Evolutionary conservation across 2,329 filamentous ascomycete genomes (phyloP), one percentile per base, ranked within the genome.

Genomic region (Ceratocystis colombiana): DNA sequence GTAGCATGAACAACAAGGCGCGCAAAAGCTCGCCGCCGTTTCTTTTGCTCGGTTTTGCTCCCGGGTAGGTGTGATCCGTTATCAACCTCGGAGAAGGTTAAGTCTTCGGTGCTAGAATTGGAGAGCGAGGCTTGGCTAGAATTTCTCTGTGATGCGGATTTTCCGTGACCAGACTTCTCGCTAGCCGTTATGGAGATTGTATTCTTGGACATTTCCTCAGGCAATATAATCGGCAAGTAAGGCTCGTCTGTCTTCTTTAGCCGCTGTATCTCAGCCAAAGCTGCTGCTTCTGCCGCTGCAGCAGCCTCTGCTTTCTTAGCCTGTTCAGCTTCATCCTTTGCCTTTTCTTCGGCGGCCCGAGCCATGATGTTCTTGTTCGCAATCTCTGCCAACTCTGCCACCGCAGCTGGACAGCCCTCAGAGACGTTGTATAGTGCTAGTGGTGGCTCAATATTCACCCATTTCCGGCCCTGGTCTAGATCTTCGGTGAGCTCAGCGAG

Each of bases 161-260:
- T 37, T n/a, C 10, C 15, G 55, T n/a, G 15, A 1, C 12, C 7
- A n/a, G 55, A 17, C 12, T 64, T n/a, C 6, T 64, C 62, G 28
- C 15, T 17, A 3, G 45, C 62, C 1, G 62, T 33, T 8, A 30
- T 10, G 22, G 33, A 48, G 15, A 22, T 50, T 45, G 25, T 5
- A 10, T 17, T 25, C 17, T 46, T 22, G 8, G 22, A 22, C 8
- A 20, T 50, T 8, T 46, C 69, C 1, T 57, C 64, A 0, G 72
- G 69, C 6, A 76, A 72, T 22, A 74, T 73, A 62, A 76, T 73
- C 20, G 75, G 74, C 0, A 76, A 69, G 68, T 76, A 75, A 17
- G 72, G 74, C 46, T 75, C 17, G 5, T 46, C 76, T 46, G 73
- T 74, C 8, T 70, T 72, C 57, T 75, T 76, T 46, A 61, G 37